A percentile compares a stretch with the other conserved stretches of the same genome.
Conservation (phyloP, 441 rosid species). For the Populus trichocarpa region DNA sequence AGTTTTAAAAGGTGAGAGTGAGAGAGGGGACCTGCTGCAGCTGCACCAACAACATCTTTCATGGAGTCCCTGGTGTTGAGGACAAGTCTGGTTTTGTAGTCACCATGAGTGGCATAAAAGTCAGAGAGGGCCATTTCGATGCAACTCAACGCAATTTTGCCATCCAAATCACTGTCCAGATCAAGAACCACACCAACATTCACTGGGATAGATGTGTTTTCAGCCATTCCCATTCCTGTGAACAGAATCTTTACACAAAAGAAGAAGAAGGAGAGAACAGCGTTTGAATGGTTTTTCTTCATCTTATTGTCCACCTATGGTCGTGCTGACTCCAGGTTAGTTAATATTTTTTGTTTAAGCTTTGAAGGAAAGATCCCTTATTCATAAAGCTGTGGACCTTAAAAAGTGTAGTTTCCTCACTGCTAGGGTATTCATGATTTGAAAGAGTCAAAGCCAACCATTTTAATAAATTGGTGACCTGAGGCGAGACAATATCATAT, state of each 20-base stretch:
- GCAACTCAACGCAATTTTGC: slow-evolving; percentile 1
- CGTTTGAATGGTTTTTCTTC: background rate
- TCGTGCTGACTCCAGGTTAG: background rate
- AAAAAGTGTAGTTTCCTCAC: too few species aligned
- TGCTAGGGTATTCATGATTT: too few species aligned
- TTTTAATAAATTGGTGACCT: too few species aligned
- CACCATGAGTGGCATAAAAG: slow-evolving; percentile 30
- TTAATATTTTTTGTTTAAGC: background rate
- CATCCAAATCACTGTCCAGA: too few species aligned
- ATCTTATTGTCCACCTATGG: background rate
- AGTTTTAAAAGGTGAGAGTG: background rate
- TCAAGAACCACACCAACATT: slow-evolving; percentile 9
- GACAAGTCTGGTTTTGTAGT: slow-evolving; percentile 34
- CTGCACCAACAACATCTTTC: slow-evolving; percentile 42
- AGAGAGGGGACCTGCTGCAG: slow-evolving; percentile 41
- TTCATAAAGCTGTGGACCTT: too few species aligned
- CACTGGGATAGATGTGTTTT: too few species aligned
- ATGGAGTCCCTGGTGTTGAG: slow-evolving; percentile 39
- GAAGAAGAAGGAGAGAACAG: background rate
- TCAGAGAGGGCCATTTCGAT: slow-evolving; percentile 49
- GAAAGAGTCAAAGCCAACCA: too few species aligned
- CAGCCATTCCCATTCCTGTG: too few species aligned
- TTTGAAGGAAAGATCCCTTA: background rate
- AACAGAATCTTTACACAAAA: background rate
- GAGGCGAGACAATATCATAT: too few species aligned